These are phyloP conservation scores for Suhomyces choctaworum DNA, from an alignment of 1,139 yeast genomes.

Conservation along the genomic window DNA sequence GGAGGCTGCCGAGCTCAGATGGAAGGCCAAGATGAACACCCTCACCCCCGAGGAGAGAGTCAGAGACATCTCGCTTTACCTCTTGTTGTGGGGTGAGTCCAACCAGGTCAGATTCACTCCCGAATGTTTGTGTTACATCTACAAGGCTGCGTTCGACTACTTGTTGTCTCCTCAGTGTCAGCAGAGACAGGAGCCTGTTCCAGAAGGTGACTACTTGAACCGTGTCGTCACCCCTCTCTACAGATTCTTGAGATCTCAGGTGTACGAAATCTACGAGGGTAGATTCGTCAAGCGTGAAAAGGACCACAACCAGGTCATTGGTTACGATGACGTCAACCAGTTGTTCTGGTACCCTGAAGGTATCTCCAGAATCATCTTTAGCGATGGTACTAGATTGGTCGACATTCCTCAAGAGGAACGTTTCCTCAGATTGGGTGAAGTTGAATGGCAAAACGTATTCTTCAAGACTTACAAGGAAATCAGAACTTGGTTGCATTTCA, in stretches of 20 bases:
- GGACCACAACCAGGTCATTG: conserved; percentile 91
- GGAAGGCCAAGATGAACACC: conserved; percentile 52
- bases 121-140: conserved; percentile 88
- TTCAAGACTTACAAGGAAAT: conserved; percentile 96
- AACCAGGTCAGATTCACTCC: conserved; percentile 95
- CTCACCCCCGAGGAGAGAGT: conserved; percentile 69
- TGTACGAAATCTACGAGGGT: conserved; percentile 91
- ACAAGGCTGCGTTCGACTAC: conserved; percentile 90
- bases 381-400: conserved; percentile 87
- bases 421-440: conserved; percentile 86
- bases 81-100: conserved; percentile 98
- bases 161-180: conserved; percentile 86
- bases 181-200: conserved; percentile 84
- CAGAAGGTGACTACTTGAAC: conserved; percentile 94
- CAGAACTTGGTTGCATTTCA: conserved; percentile 96
- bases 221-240: conserved; percentile 91
- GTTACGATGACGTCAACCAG: conserved; percentile 98
- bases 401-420: conserved; percentile 91
- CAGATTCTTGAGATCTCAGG: conserved; percentile 89
- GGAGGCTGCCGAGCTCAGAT: conserved; percentile 53
- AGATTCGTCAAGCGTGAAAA: conserved; percentile 96
- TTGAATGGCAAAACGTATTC: conserved; percentile 88
- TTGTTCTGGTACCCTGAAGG: conserved; percentile 99
- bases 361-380: conserved; percentile 85
- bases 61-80: conserved; percentile 84